These are phyloP conservation scores for Cercophora samala DNA, from an alignment of 495 filamentous ascomycete species.

Conservation along the genomic window DNA sequence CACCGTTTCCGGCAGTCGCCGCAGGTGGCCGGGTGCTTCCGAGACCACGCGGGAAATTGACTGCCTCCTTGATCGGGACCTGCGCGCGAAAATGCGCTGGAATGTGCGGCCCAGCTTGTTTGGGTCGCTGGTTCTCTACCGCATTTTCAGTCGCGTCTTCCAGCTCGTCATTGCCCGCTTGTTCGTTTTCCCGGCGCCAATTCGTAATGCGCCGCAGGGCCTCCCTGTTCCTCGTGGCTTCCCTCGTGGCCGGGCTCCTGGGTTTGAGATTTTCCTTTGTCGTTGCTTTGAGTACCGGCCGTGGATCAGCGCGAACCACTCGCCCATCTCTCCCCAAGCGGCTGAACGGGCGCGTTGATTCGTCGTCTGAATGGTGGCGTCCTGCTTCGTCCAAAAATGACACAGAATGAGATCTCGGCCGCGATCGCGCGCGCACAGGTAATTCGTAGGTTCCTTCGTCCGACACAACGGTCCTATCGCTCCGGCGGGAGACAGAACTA, in stretches of 20 bases:
- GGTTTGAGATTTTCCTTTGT: not conserved
- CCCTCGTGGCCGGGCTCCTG: not conserved
- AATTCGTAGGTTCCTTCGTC: conserved; percentile 13
- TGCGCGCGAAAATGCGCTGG: conserved; percentile 18
- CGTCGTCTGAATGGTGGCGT: not conserved
- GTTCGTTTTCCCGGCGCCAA: not conserved
- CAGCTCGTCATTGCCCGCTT: not conserved
- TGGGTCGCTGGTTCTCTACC: not conserved
- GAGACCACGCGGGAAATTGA: not conserved
- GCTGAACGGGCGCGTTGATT: conserved; percentile 8
- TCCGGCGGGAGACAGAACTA: conserved; percentile 20
- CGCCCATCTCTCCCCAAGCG: not conserved
- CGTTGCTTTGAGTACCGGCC: not conserved
- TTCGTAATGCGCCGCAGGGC: conserved; percentile 1
- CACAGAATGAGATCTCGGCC: conserved; percentile 15
- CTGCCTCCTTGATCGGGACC: conserved; percentile 13
- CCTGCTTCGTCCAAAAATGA: conserved; percentile 17
- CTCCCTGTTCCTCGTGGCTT: not conserved
- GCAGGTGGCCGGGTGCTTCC: not conserved
- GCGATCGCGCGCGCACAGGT: conserved; percentile 12
- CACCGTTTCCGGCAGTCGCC: conserved; percentile 13
- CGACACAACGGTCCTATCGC: not conserved
- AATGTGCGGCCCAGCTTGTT: conserved; percentile 6
- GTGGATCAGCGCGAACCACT: not conserved
- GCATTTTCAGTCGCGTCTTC: not conserved